A percentile compares a stretch with the other conserved stretches of the same genome.
These are phyloP conservation scores for Allomyces macrogynus DNA, from an alignment of 192 early-diverging fungal species.

Conservation along the genomic window DNA sequence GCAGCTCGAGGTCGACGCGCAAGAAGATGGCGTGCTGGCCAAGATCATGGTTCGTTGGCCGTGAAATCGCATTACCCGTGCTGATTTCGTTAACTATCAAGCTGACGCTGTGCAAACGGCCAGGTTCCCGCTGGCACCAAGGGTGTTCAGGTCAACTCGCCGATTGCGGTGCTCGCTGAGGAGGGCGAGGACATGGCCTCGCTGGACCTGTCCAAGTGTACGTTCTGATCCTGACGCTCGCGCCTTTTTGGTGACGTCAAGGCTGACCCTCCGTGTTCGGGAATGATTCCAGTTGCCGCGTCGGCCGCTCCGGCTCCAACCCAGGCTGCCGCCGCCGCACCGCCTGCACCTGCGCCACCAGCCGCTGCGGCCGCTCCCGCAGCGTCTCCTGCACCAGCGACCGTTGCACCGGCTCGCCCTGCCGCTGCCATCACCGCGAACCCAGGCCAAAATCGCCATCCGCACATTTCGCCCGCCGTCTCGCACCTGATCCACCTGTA, in stretches of 20 bases:
- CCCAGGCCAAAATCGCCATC: not conserved
- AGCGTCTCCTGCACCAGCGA: not conserved
- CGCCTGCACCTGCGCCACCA: not conserved
- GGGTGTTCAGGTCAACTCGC: not conserved
- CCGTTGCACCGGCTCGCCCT: not conserved
- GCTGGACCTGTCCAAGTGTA: not conserved
- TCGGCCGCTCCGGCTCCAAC: slow-evolving; percentile 2
- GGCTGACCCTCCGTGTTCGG: too few species aligned
- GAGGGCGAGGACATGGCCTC: slow-evolving; percentile 2
- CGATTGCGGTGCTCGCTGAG: not conserved
- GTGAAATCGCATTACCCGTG: too few species aligned
- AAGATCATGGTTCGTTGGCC: slow-evolving; percentile 2
- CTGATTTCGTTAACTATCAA: too few species aligned
- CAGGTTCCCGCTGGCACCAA: not conserved
- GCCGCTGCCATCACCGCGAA: not conserved
- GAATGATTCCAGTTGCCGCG: not conserved
- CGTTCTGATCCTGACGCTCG: not conserved
- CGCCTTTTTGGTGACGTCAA: not conserved
- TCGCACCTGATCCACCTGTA: not conserved
- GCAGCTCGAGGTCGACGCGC: slow-evolving; percentile 4
- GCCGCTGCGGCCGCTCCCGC: not conserved
- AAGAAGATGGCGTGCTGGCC: slow-evolving; percentile 4
- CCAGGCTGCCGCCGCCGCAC: not conserved
- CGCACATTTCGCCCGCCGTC: not conserved
- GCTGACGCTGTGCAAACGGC: too few species aligned